Evolutionary conservation across 306 rosid species (phyloP).

Genomic region (Morella rubra): DNA sequence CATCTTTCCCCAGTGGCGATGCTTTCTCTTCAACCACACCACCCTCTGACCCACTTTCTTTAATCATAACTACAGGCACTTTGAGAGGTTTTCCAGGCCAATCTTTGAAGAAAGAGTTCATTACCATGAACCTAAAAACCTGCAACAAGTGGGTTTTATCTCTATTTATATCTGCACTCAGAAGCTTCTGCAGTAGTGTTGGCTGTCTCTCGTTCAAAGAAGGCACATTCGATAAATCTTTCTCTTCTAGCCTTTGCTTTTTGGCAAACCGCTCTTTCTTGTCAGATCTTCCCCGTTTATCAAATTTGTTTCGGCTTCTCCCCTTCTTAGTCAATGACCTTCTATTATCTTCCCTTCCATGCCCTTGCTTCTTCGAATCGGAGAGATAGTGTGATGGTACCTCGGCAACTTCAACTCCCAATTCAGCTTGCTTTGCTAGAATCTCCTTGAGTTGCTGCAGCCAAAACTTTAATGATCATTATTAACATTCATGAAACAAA

Average conservation of each 20-base stretch:
- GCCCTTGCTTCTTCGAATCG: constrained; percentile 42
- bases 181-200: constrained; percentile 78
- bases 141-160: constrained; percentile 66
- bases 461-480: constrained; percentile 2
- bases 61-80: constrained; percentile 51
- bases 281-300: constrained; percentile 42
- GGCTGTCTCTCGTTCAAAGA: constrained; percentile 41
- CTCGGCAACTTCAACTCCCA: constrained; percentile 95
- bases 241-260: constrained; percentile 50
- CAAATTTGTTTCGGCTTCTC: constrained; percentile 44
- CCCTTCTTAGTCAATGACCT: constrained; percentile 32
- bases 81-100: constrained; percentile 57
- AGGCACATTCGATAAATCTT: constrained; percentile 18
- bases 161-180: constrained; percentile 64
- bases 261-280: constrained; percentile 42
- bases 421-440: constrained; percentile 85
- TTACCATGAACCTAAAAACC: constrained; percentile 79
- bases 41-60: constrained; percentile 37
- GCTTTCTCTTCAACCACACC: constrained; percentile 24
- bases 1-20: constrained; percentile 23
- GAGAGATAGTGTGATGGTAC: constrained; percentile 69
- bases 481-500: background rate
- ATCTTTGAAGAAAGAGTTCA: constrained; percentile 71
- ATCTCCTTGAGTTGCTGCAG: constrained; percentile 77
- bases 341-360: constrained; percentile 36